A percentile compares a stretch with the other conserved stretches of the same genome.
These are phyloP conservation scores for Dioscorea cayenensis DNA, from an alignment of 116 monocot genomes.

Conservation along the genomic window DNA sequence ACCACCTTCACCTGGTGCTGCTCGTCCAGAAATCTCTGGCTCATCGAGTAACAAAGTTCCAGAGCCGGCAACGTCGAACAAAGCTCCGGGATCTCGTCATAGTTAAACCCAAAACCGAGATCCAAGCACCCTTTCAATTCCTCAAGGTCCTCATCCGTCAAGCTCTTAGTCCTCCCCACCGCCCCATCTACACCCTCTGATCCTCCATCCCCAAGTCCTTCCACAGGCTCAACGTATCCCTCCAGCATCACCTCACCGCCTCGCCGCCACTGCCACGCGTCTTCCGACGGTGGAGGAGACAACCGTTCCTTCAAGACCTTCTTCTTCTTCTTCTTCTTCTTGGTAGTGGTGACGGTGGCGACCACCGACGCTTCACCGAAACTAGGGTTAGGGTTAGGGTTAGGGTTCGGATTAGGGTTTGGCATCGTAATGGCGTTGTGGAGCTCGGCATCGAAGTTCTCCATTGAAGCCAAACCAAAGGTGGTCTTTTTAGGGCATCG, in stretches of 20 bases:
- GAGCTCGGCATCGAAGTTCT: conserved; percentile 1
- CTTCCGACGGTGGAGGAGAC: neutral
- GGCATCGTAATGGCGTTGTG: neutral
- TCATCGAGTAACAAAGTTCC: conserved; percentile 75
- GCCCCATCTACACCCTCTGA: conserved; percentile 11
- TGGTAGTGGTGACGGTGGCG: neutral
- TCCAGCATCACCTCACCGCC: conserved; percentile 44
- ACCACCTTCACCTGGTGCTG: conserved; percentile 15
- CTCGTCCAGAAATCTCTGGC: conserved; percentile 53
- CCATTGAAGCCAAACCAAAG: neutral
- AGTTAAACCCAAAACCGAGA: conserved; percentile 72
- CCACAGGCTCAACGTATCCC: conserved; percentile 40
- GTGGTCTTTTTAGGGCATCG: neutral
- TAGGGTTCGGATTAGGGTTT: neutral
- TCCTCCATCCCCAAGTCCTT: conserved; percentile 4
- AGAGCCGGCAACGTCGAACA: conserved; percentile 64
- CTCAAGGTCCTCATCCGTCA: conserved; percentile 73
- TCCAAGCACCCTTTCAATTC: conserved; percentile 73
- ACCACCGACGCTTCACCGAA: neutral
- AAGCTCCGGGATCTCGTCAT: conserved; percentile 73
- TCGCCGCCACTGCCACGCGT: conserved; percentile 9
- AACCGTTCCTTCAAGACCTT: neutral
- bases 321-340: conserved; percentile 3
- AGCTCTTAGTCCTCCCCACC: conserved; percentile 51
- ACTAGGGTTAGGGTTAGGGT: neutral